Base-by-base conservation (phyloP, 352 stramenopile species). In the Globisporangium paroecandrum region DNA sequence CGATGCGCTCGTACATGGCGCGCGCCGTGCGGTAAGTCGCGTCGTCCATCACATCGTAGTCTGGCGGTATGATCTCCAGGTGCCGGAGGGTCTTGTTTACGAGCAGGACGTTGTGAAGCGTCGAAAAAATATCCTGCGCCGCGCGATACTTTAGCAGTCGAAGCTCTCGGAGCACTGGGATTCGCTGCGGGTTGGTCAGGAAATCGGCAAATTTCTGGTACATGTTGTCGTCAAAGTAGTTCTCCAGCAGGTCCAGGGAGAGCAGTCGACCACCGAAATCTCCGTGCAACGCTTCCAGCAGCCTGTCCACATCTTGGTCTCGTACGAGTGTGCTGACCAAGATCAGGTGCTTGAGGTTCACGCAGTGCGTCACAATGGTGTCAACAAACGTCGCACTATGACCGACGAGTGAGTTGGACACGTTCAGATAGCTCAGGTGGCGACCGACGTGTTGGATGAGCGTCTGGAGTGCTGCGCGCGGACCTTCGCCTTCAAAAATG, bases 151-250 rank as follows among this genome's bases (percentile, higher is more conserved):
- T 43, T 18, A 18, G 10, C 36, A 43, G 36, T 15, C 57, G 56
- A 22, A 69, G 43, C 57, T 69, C 64, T 51, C 32, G 41, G 27
- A 69, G 41, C 32, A 32, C 27, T 24, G 27, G 64, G 9, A 64
- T 27, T 12, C 36, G 24, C 64, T 34, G n/a, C 13, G 46, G n/a
- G 29, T 27, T 58, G 24, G 46, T 36, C 46, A 66, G 24, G 34
- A 66, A 27, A 22, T 47, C 25, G 20, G 49, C 46, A 22, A 66
- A 41, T 46, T 66, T 34, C 4, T 58, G 12, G 9, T 41, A 57
- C 18, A 38, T 15, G 9, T 22, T 6, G 4, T 58, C 49, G 27
- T 47, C 25, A 24, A 66, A 29, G 20, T 36, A 38, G 18, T 66
- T 66, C 20, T 9, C 18, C 15, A n/a, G 29, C 41, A 69, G 4